Base-by-base conservation (phyloP, 108 stramenopile genomes). In the Cyclotella atomus region DNA sequence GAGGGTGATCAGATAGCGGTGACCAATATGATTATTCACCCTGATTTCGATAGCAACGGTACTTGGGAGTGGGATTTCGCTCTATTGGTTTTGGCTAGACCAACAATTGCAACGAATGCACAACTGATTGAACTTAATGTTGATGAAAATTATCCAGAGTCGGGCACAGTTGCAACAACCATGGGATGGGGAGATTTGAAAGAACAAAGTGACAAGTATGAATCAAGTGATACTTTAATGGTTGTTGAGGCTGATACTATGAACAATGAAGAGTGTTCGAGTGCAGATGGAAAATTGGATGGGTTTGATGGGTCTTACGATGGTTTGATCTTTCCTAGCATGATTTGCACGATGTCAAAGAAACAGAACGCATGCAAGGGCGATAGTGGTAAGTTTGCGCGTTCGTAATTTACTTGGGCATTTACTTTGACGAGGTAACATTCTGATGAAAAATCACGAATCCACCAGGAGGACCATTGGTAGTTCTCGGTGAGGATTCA, bases 121-220 rank as follows among this genome's bases (percentile, higher is more conserved):
- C 60, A 61, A 12, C 60, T 61, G 19, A 24, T 61, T 7, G 24
- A 38, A 25, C 60, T 61, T 20, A 61, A 61, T 24, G 23, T 25
- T 15, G 36, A 61, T 1, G 36, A 23, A 20, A 20, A 61, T 24
- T 61, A 24, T 61, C 60, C 60, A 2, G n/a, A 36, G 12, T 38
- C 38, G 10, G 60, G 41, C 1, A 61, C 60, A 24, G 6, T 20
- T 3, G 36, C 21, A 7, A 43, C 43, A 27, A 38, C 25, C 20
- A 61, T 61, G 60, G 60, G 60, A 10, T 61, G 60, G 60, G 60
- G 60, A 20, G 60, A 61, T 43, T n/a, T 61, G 36, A 41, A 61
- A 25, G 38, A 61, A 41, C 36, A 61, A 43, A 24, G 0, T 1
- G 24, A 61, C 2, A 41, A 61, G 43, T 61, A 20, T 43, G 9